A percentile compares a stretch with the other conserved stretches of the same genome.
Evolutionary conservation across 2,329 filamentous ascomycete species (phyloP).

Genomic region (Epichloe gansuensis): DNA sequence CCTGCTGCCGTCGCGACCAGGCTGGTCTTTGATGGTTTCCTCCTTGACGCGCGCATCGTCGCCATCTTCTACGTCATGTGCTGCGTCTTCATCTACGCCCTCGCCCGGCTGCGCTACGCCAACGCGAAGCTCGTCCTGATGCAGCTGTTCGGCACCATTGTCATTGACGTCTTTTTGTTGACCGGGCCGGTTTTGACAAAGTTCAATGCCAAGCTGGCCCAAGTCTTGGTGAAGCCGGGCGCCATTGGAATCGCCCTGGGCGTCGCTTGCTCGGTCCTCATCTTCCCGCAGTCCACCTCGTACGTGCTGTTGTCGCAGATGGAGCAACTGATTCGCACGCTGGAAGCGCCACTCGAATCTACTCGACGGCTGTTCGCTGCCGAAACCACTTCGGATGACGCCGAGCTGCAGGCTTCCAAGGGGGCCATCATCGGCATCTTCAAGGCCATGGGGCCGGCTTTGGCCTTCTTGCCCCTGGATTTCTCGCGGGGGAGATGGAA

Average conservation of each 20-base stretch:
- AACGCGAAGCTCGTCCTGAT: conserved; percentile 32
- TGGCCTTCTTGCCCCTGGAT: conserved; percentile 34
- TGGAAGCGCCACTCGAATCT: conserved; percentile 19
- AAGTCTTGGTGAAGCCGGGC: conserved; percentile 29
- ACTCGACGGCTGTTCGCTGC: conserved; percentile 14
- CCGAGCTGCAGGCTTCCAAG: conserved; percentile 16
- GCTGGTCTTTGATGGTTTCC: conserved; percentile 29
- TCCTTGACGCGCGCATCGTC: conserved; percentile 34
- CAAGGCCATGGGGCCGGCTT: conserved; percentile 23
- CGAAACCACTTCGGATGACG: conserved; percentile 12
- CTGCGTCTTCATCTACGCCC: conserved; percentile 30
- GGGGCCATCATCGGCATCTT: conserved; percentile 20
- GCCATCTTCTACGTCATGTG: conserved; percentile 25
- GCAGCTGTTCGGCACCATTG: conserved; percentile 34
- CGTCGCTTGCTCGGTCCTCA: conserved; percentile 27
- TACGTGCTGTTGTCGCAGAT: conserved; percentile 25
- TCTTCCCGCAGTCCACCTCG: conserved; percentile 38
- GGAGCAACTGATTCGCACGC: conserved; percentile 17
- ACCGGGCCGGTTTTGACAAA: conserved; percentile 28
- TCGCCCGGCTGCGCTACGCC: conserved; percentile 28
- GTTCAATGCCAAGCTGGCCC: conserved; percentile 26
- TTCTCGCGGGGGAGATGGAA: conserved; percentile 33
- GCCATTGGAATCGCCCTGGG: conserved; percentile 33
- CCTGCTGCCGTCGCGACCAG: conserved; percentile 18
- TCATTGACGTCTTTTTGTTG: conserved; percentile 31